Conservation (phyloP, 352 stramenopile species). For the Ophiocytium majus region DNA sequence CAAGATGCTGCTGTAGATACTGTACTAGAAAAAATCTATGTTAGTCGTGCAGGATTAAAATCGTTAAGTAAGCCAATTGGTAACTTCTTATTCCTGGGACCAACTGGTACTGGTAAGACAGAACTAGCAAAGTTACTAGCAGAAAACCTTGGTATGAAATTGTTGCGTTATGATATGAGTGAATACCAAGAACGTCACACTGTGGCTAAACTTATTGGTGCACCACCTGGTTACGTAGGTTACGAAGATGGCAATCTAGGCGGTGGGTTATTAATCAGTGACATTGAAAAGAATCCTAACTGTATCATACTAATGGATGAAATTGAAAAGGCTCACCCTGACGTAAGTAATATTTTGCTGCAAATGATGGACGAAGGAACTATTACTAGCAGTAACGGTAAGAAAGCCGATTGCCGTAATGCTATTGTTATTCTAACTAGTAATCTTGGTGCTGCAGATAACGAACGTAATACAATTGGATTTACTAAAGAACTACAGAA, state of each 20-base stretch:
- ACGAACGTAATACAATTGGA: no score
- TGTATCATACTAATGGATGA: constrained; percentile 89
- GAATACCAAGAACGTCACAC: constrained; percentile 93
- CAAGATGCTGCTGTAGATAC: constrained; percentile 5
- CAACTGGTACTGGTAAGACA: constrained; percentile 83
- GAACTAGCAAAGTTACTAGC: constrained; percentile 78
- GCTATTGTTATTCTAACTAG: constrained; percentile 8
- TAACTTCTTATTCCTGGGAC: constrained; percentile 67
- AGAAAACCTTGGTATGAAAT: constrained; percentile 81
- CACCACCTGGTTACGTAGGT: constrained; percentile 63
- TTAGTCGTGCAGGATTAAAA: neutral
- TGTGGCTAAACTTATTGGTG: constrained; percentile 58
- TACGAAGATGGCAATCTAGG: no score
- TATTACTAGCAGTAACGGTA: constrained; percentile 74
- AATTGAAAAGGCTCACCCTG: constrained; percentile 88
- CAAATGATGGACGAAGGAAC: constrained; percentile 84
- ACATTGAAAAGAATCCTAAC: constrained; percentile 77
- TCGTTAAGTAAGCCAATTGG: constrained; percentile 23
- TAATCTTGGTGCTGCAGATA: no score
- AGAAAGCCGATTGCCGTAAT: neutral
- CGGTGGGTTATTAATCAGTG: constrained; percentile 67
- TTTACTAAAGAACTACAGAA: no score
- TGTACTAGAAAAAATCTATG: neutral
- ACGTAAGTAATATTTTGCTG: constrained; percentile 91
- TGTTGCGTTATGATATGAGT: constrained; percentile 92